phyloP scores from a whole-genome alignment of 768 basidiomycete species.

The Mycena indigotica region DNA sequence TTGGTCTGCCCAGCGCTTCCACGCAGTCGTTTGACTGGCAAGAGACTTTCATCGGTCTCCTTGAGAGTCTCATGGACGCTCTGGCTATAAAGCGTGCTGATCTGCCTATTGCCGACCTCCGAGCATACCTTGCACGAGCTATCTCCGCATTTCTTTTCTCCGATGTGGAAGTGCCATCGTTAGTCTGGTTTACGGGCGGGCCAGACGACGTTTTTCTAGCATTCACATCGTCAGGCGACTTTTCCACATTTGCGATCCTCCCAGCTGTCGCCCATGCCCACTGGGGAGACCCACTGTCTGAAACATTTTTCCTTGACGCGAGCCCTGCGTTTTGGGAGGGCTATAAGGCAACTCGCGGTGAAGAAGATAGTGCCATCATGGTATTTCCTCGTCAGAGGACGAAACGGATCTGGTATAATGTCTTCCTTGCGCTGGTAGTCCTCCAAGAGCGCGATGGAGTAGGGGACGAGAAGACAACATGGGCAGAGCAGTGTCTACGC shows the following conservation, averaged over 20 bases:
- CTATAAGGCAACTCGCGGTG: constrained; percentile 55
- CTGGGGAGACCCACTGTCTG: constrained; percentile 79
- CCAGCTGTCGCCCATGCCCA: constrained; percentile 56
- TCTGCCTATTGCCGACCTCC: constrained; percentile 47
- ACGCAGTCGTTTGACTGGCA: constrained; percentile 69
- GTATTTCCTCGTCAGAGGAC: constrained; percentile 70
- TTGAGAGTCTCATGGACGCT: constrained; percentile 61
- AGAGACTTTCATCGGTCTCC: constrained; percentile 62
- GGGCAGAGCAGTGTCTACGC: constrained; percentile 46
- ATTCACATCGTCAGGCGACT: constrained; percentile 21
- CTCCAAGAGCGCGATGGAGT: constrained; percentile 40
- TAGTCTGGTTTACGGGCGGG: constrained; percentile 65
- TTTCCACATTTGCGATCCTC: constrained; percentile 47
- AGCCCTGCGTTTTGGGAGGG: constrained; percentile 59
- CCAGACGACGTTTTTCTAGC: constrained; percentile 61
- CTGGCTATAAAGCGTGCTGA: constrained; percentile 28
- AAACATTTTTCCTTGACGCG: constrained; percentile 61
- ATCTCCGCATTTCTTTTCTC: constrained; percentile 78
- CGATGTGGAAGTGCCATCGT: constrained; percentile 70
- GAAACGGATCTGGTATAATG: constrained; percentile 75
- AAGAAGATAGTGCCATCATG: constrained; percentile 38
- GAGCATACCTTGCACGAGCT: constrained; percentile 60
- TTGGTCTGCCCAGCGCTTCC: constrained; percentile 48
- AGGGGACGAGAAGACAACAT: constrained; percentile 30
- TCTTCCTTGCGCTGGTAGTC: constrained; percentile 63